Conservation (phyloP, 257 asterid genomes). For the Nicotiana undulata region DNA sequence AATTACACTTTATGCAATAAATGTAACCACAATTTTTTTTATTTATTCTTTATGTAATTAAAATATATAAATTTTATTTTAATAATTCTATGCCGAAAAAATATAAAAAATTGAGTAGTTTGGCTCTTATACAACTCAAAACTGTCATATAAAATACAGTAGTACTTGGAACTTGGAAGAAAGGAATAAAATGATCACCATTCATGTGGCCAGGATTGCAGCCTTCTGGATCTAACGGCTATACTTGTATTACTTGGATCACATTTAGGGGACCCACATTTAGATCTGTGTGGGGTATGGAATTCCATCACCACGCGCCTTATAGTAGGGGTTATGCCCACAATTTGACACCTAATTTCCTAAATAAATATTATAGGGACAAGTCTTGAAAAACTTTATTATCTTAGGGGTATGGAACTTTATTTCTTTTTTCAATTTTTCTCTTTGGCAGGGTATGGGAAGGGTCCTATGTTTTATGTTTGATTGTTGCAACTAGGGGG, state of each 20-base stretch:
- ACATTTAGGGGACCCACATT: constrained; percentile 15
- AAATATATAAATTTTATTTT: too few species aligned
- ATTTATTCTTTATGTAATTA: too few species aligned
- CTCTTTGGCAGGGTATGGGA: neutral
- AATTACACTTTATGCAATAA: too few species aligned
- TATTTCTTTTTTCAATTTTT: neutral
- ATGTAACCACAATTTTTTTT: too few species aligned
- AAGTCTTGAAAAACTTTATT: neutral
- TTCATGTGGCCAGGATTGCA: constrained; percentile 20
- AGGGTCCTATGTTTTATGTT: neutral
- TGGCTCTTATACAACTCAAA: too few species aligned
- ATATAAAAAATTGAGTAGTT: too few species aligned
- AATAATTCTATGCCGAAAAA: too few species aligned
- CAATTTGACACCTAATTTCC: neutral
- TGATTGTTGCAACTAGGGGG: neutral
- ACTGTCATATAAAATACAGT: too few species aligned
- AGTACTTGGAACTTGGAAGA: too few species aligned
- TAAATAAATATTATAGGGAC: neutral
- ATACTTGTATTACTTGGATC: constrained; percentile 9
- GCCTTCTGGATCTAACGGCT: constrained; percentile 31
- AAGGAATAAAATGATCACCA: too few species aligned
- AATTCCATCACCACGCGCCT: constrained; percentile 18
- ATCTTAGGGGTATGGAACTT: neutral
- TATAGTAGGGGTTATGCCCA: neutral
- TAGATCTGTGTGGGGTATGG: constrained; percentile 31